Conservation (phyloP, 2,329 filamentous ascomycete genomes). For the Fusarium gaditjirri region DNA sequence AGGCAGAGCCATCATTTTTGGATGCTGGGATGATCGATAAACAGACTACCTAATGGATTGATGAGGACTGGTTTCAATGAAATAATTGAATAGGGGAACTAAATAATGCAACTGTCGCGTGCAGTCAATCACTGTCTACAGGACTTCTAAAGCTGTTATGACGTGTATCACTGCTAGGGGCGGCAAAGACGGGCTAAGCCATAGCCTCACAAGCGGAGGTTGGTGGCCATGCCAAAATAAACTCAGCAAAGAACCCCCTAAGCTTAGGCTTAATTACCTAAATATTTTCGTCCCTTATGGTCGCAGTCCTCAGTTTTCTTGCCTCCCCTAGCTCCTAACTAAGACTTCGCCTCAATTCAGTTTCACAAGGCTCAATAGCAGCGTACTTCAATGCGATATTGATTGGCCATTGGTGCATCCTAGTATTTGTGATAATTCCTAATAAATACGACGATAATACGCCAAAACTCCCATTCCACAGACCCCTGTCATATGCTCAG, state of each 20-base stretch:
- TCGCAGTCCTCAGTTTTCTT: too few species aligned
- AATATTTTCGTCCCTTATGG: too few species aligned
- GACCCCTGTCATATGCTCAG: not conserved
- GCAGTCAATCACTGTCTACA: slow-evolving; percentile 12
- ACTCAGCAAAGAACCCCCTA: too few species aligned
- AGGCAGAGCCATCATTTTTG: slow-evolving; percentile 28
- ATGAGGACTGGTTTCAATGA: not conserved
- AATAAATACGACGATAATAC: slow-evolving; percentile 20
- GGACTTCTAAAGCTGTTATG: slow-evolving; percentile 15
- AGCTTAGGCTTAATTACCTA: too few species aligned
- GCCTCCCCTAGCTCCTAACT: not conserved
- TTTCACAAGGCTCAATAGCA: not conserved
- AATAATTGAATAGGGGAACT: not conserved
- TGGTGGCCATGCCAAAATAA: too few species aligned
- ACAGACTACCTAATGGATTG: too few species aligned
- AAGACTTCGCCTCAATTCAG: slow-evolving; percentile 14
- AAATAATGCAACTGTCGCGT: slow-evolving; percentile 22
- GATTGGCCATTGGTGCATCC: not conserved
- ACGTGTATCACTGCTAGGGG: slow-evolving; percentile 22
- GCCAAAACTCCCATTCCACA: slow-evolving; percentile 26
- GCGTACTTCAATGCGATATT: not conserved
- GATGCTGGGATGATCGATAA: not conserved
- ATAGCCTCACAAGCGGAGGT: slow-evolving; percentile 7
- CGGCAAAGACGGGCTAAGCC: not conserved
- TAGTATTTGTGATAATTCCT: slow-evolving; percentile 22